phyloP scores from a whole-genome alignment of 2,329 filamentous ascomycete species.

The Chrysoporthe austroafricana region DNA sequence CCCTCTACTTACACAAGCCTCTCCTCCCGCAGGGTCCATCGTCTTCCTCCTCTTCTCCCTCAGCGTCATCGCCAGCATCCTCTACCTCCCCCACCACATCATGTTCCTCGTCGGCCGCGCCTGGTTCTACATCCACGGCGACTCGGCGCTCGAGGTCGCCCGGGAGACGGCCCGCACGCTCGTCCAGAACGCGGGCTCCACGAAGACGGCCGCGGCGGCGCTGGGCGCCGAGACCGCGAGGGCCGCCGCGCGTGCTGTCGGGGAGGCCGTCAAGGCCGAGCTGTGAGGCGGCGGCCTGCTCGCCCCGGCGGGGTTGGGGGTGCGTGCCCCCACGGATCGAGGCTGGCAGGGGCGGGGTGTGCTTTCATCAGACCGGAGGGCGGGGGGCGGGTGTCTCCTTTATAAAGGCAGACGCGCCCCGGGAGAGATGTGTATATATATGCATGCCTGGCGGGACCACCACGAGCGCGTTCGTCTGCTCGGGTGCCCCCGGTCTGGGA shows the following conservation, averaged over 20 bases:
- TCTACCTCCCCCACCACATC: slow-evolving; percentile 94
- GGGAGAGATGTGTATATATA: too few species aligned
- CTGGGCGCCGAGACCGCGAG: slow-evolving; percentile 36
- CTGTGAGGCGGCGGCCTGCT: slow-evolving; percentile 35
- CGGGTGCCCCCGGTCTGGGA: not conserved
- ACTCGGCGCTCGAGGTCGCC: slow-evolving; percentile 59
- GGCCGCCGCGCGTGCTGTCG: slow-evolving; percentile 37
- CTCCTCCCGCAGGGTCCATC: slow-evolving; percentile 69
- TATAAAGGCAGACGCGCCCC: too few species aligned
- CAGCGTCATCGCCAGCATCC: slow-evolving; percentile 80
- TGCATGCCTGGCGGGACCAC: not conserved
- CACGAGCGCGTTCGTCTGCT: not conserved
- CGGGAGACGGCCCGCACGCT: slow-evolving; percentile 47
- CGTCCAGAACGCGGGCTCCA: slow-evolving; percentile 27
- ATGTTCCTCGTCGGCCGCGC: slow-evolving; percentile 79
- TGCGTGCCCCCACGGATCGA: too few species aligned
- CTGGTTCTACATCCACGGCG: slow-evolving; percentile 94
- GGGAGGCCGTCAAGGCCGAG: slow-evolving; percentile 40
- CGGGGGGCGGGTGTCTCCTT: too few species aligned
- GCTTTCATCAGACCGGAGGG: too few species aligned
- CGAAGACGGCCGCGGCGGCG: slow-evolving; percentile 33
- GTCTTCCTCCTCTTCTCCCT: slow-evolving; percentile 89
- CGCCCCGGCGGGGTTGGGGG: not conserved
- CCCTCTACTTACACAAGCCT: not conserved
- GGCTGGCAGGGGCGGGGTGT: too few species aligned